Percentiles rank a stretch among this genome's conserved stretches.
Conservation (phyloP, 2,329 filamentous ascomycete species). For the Ascochyta rabiei region DNA sequence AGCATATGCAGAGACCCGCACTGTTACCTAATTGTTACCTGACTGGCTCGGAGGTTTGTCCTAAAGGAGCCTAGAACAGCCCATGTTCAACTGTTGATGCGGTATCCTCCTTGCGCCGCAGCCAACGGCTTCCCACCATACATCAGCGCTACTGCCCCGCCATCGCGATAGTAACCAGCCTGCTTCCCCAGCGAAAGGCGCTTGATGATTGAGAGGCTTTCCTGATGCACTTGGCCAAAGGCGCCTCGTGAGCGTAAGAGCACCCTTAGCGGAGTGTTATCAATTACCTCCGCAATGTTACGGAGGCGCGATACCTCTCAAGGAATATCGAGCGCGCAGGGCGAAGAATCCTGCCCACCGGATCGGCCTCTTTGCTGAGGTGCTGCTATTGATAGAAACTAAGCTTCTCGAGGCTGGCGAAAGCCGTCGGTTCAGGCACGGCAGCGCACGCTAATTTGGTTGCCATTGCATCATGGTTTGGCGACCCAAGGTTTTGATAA, state of each 20-base stretch:
- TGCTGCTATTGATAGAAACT: slow-evolving; percentile 19
- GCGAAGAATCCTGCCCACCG: slow-evolving; percentile 2
- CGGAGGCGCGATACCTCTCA: background rate
- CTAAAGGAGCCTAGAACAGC: too few relatives aligned
- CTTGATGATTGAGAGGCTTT: background rate
- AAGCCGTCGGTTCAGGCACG: slow-evolving; percentile 10
- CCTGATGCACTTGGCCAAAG: background rate
- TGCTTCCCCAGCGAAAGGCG: slow-evolving; percentile 1
- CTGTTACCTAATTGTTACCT: too few relatives aligned
- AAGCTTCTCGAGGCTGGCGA: slow-evolving; percentile 17
- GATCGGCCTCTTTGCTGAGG: slow-evolving; percentile 1
- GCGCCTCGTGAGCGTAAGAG: background rate
- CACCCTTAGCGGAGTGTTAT: background rate
- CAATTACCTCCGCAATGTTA: background rate
- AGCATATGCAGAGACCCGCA: too few relatives aligned
- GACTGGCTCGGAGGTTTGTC: too few relatives aligned
- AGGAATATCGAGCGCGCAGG: slow-evolving; percentile 6
- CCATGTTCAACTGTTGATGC: too few relatives aligned
- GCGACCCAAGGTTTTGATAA: background rate
- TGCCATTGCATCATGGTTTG: slow-evolving; percentile 21
- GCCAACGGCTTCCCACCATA: slow-evolving; percentile 8
- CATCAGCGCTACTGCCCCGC: slow-evolving; percentile 27
- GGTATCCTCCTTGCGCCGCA: slow-evolving; percentile 11
- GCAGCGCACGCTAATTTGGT: slow-evolving; percentile 13
- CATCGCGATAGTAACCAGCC: slow-evolving; percentile 33